Base-by-base conservation (phyloP, 73 alveolate species). In the Paramecium caudatum region DNA sequence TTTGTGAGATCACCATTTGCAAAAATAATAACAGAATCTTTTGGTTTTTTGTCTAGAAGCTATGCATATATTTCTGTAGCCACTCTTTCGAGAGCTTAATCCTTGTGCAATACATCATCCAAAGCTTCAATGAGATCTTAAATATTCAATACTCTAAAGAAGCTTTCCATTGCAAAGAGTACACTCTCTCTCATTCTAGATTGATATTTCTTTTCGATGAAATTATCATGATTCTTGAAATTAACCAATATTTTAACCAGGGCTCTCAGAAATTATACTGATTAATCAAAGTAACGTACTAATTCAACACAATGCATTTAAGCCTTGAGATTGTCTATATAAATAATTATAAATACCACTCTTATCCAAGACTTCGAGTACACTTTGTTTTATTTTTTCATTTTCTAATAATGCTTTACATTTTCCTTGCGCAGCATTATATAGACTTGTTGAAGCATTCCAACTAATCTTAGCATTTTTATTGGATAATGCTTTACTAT, bases 241-340 rank as follows among this genome's bases (percentile, higher is more conserved):
- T 65, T 30, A 3, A 33, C 49, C n/a, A 65, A 32, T 13, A 65
- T 65, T 5, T 36, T 8, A 10, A 65, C 19, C 33, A 65, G 17
- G 0, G 50, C 49, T 21, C 45, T 74, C 46, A 41, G 43, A 23
- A 17, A 27, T 7, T 74, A 30, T 16, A 21, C 16, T 3, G 69
- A 33, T 16, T 39, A 43, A 17, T 41, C 43, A 45, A 27, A 19
- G 8, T 74, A 27, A 39, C 5, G 16, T 16, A 74, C 88, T 27
- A 74, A 74, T 43, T 74, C 88, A 5, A 74, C 47, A 41, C 88
- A 37, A 74, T 74, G 88, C 62, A 74, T 74, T 16, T 74, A 74
- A 5, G 88, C 88, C 10, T 74, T 74, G 8, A 74, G 32, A 74
- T 74, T 74, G 43, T 74, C 88, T 74, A 37, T 9, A 1, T 9